Evolutionary conservation across 2,329 filamentous ascomycete species (phyloP), one percentile per base, ranked within the genome.

Genomic region (Nemania sp.): DNA sequence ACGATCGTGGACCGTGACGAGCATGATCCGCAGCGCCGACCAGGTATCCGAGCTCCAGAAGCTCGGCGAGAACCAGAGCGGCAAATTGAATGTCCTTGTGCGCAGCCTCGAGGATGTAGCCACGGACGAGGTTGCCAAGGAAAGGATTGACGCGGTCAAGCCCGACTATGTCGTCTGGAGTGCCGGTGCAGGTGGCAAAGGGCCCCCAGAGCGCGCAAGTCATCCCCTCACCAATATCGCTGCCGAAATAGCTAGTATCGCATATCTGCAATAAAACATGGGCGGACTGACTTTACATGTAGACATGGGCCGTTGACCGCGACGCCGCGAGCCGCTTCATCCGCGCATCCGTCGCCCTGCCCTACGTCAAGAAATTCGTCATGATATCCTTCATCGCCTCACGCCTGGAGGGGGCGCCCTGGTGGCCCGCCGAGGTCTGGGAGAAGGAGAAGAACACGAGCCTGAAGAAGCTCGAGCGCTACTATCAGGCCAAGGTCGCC

Each of bases 1-100:
- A 52, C 86, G 87, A 66, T 85, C 85, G 35, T 94, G 90, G 89
- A 85, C 85, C 66, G 89, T 96, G 56, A 92, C 89, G 61, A 91
- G 88, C 73, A 80, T 95, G 62, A 89, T 96, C 73, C 89, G 91
- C 69, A 84, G 86, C 64, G 78, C 85, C 17, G 85, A 87, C 0
- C 91, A 95, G 67, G 81, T 83, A 43, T 71, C 79, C 3, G 78
- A 86, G 54, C 87, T 96, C 59, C 77, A 88, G 68, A 81, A 82
- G 57, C 81, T 90, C 2, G 85, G 81, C 60, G 74, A 80, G 17
- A 83, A 80, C 17, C 79, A 84, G 55, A 81, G 81, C 1, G 88
- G 88, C 25, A 88, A 84, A 63, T 77, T 94, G 39, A 82, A 85
- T 55, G 88, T 93, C 2, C 78, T 93, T 0, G 81, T 94, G 15